A percentile compares a stretch with the other conserved stretches of the same genome.
These are phyloP conservation scores for Termitomyces sp. DNA, from an alignment of 768 basidiomycete species.

Conservation along the genomic window DNA sequence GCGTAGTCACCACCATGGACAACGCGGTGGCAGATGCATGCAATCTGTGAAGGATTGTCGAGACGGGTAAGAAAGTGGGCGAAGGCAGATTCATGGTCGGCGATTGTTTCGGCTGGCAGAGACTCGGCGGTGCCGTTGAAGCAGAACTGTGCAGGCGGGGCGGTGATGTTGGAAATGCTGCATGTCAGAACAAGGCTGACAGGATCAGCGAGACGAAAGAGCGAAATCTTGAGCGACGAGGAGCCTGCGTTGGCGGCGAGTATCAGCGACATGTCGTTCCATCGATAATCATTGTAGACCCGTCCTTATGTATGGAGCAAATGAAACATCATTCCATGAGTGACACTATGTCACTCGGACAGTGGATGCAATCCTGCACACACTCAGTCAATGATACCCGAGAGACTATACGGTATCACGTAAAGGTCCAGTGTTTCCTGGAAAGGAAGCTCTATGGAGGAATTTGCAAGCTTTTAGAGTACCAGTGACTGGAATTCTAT, in stretches of 20 bases:
- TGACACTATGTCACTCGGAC: not conserved
- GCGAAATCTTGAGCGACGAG: conserved; percentile 80
- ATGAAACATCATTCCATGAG: conserved; percentile 5
- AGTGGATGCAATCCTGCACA: too few species aligned
- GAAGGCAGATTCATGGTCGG: conserved; percentile 61
- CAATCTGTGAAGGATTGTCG: conserved; percentile 40
- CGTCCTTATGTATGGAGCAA: not conserved
- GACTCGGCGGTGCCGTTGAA: conserved; percentile 27
- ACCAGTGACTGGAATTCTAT: too few species aligned
- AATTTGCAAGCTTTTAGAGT: too few species aligned
- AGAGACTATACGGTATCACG: too few species aligned
- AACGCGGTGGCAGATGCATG: conserved; percentile 66
- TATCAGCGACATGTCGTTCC: conserved; percentile 28
- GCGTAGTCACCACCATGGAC: conserved; percentile 84
- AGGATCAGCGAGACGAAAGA: conserved; percentile 36
- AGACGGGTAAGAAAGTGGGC: conserved; percentile 50
- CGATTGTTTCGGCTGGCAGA: conserved; percentile 33
- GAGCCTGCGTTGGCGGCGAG: conserved; percentile 79
- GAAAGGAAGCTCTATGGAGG: too few species aligned
- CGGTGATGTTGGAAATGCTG: conserved; percentile 45
- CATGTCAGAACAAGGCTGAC: conserved; percentile 43
- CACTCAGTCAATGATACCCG: too few species aligned
- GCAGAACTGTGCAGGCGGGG: conserved; percentile 29
- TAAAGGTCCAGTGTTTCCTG: too few species aligned
- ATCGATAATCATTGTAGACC: not conserved